phyloP scores from a whole-genome alignment of 2,329 filamentous ascomycete species.

The Paecilomyces niveus region DNA sequence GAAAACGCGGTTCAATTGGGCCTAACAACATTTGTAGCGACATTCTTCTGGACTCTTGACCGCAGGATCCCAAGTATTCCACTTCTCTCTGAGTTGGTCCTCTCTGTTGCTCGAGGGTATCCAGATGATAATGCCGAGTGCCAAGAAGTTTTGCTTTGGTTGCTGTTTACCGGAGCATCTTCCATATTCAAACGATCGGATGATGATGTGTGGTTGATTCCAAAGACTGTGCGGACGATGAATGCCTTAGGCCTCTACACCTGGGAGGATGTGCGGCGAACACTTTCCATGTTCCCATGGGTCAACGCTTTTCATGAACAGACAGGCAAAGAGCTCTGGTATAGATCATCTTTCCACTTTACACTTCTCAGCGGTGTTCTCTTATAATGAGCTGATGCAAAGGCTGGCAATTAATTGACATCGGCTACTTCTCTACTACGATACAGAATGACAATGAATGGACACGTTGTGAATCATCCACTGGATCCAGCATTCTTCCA shows the following conservation, averaged over 20 bases:
- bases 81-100: slow-evolving; percentile 1
- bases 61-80: slow-evolving; percentile 4
- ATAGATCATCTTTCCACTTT: neutral
- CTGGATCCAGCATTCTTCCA: no score
- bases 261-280: neutral
- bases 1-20: slow-evolving; percentile 6
- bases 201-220: slow-evolving; percentile 5
- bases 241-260: neutral
- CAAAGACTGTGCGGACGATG: slow-evolving; percentile 1
- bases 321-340: slow-evolving; percentile 3
- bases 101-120: neutral
- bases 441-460: no score
- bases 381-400: neutral
- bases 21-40: slow-evolving; percentile 4
- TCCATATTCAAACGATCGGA: neutral
- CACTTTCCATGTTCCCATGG: slow-evolving; percentile 4
- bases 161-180: slow-evolving; percentile 4
- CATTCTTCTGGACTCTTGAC: slow-evolving; percentile 6
- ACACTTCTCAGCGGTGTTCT: neutral
- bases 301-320: slow-evolving; percentile 2
- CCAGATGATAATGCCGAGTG: neutral
- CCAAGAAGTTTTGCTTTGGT: slow-evolving; percentile 2
- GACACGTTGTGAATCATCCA: no score
- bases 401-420: neutral
- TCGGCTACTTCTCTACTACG: no score